phyloP scores from a whole-genome alignment of 73 alveolate genomes.

The Paramecium biaurelia region DNA sequence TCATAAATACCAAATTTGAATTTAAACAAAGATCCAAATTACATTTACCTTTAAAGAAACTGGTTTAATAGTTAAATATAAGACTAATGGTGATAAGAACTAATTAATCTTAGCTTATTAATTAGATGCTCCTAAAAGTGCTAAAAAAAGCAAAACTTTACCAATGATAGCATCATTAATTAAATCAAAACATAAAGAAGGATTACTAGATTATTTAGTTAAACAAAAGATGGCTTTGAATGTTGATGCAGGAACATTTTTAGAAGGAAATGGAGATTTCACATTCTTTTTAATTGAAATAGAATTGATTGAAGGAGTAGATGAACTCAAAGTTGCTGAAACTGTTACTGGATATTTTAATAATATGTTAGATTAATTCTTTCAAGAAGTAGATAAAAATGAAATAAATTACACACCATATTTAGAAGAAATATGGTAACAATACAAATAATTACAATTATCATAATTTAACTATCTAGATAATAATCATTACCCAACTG shows the following conservation, averaged over 20 bases:
- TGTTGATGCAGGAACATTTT: constrained; percentile 48
- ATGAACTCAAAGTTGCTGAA: not conserved
- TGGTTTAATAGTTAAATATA: not conserved
- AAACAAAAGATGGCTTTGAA: not conserved
- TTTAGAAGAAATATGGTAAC: constrained; percentile 9
- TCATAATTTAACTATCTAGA: constrained; percentile 14
- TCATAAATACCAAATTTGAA: not conserved
- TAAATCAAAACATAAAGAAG: constrained; percentile 22
- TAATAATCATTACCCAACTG: constrained; percentile 28
- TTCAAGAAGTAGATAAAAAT: not conserved
- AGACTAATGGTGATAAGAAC: constrained; percentile 18
- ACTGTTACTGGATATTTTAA: constrained; percentile 39
- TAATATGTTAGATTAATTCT: constrained; percentile 25
- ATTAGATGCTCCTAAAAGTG: not conserved
- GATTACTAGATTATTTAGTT: constrained; percentile 29
- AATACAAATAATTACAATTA: not conserved
- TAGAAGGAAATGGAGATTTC: constrained; percentile 51
- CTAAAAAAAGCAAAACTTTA: not conserved
- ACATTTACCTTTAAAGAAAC: not conserved
- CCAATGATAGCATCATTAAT: not conserved
- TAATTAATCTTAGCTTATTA: not conserved
- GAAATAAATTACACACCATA: constrained; percentile 23
- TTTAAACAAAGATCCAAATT: not conserved
- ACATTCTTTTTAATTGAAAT: constrained; percentile 26
- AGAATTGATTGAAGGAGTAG: not conserved